Base-by-base conservation (phyloP, 768 basidiomycete genomes). In the Favolaschia claudopus region DNA sequence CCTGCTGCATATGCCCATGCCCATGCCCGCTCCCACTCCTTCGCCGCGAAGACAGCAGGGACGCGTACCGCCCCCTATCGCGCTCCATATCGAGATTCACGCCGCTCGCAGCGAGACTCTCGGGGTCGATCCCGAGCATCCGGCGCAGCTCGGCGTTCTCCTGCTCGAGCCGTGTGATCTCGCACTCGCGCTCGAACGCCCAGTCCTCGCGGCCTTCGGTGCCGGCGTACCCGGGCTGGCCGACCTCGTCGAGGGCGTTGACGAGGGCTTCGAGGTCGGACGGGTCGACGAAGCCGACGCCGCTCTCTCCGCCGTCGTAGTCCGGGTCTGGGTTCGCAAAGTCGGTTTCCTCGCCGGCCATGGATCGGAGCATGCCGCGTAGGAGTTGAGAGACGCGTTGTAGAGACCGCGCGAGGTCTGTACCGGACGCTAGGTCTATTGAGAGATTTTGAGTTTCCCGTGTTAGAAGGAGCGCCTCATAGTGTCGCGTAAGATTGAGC, bases 161-260 rank as follows among this genome's bases (percentile, higher is more conserved):
- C 46, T 77, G 77, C 72, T 90, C 89, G 38, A 99, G 76, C 45
- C 95, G 83, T 10, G 82, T 68, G 49, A 99, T 93, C 76, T 99
- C 97, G 60, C 78, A 76, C 71, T 99, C 96, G 60, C 97, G 84
- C 72, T 94, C 92, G 57, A 89, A 63, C 2, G 92, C 89, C 93
- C 96, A 98, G 73, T 99, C 95, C 37, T 81, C 77, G 22, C 85
- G 74, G 5, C 77, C 77, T 46, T 81, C 74, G 12, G 48, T 56
- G 15, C 59, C 59, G 27, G 47, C 36, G 48, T 55, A 60, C 5
- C 59, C 59, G 22, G 53, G 52, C 42, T 50, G 47, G 17, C 36
- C 36, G 7, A 33, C 28, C 47, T 60, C 53, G 47, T 61, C 60
- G 40, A 61, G 60, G 37, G 60, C 54, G 54, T 56, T 56, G 29